phyloP scores from a whole-genome alignment of 202 grass and related monocot species.

The Bolboschoenoplectus hybrid region DNA sequence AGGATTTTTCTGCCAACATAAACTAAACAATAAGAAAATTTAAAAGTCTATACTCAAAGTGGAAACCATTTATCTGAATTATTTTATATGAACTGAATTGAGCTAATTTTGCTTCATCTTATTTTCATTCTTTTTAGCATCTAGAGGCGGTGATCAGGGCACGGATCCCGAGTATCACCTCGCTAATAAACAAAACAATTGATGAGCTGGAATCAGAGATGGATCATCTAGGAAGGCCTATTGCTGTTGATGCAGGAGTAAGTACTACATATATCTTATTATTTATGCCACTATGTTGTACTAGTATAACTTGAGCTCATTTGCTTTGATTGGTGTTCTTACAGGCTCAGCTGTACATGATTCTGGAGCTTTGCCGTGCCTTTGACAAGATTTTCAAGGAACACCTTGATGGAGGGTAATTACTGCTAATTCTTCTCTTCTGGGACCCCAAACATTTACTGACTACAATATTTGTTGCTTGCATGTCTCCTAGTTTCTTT shows the following conservation, averaged over 20 bases:
- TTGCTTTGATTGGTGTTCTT: constrained; percentile 24
- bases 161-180: constrained; percentile 81
- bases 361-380: constrained; percentile 92
- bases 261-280: constrained; percentile 27
- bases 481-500: constrained; percentile 10
- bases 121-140: constrained; percentile 51
- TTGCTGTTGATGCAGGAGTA: constrained; percentile 87
- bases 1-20: not conserved
- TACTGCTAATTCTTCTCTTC: not conserved
- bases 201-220: constrained; percentile 95
- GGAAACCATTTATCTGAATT: constrained; percentile 23
- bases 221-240: constrained; percentile 81
- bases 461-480: constrained; percentile 13
- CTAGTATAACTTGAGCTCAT: constrained; percentile 3
- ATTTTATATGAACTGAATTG: constrained; percentile 4
- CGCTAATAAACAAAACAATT: constrained; percentile 90
- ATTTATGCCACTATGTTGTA: constrained; percentile 19
- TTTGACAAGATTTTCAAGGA: constrained; percentile 99
- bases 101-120: not conserved
- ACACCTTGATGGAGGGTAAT: constrained; percentile 97
- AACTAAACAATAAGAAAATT: not conserved
- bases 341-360: constrained; percentile 87
- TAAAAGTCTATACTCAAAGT: not conserved
- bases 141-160: constrained; percentile 84
- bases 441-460: not conserved